A percentile compares a stretch with the other conserved stretches of the same genome.
Evolutionary conservation across 441 rosid species (phyloP).

Genomic region (Arabidopsis hybrid): DNA sequence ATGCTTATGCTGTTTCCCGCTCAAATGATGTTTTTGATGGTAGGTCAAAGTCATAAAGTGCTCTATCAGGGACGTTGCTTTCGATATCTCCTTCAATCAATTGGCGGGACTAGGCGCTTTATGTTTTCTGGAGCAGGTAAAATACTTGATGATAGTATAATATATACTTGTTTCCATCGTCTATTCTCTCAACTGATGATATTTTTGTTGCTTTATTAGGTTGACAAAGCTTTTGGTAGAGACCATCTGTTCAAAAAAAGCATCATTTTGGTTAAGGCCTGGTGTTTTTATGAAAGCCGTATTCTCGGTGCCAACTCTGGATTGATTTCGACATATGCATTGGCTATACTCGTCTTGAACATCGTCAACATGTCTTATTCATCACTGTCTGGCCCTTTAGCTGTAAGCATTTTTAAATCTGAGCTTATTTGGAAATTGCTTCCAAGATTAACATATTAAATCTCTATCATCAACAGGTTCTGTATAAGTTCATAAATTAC

Average conservation of each 20-base stretch:
- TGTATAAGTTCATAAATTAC: slow-evolving; percentile 78
- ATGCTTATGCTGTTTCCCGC: slow-evolving; percentile 10
- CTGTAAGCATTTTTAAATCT: slow-evolving; percentile 53
- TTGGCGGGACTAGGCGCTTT: slow-evolving; percentile 58
- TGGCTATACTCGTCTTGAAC: slow-evolving; percentile 76
- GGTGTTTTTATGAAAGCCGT: slow-evolving; percentile 97
- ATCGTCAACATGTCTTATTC: slow-evolving; percentile 77
- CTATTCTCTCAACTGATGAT: not conserved
- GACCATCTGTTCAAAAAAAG: slow-evolving; percentile 90
- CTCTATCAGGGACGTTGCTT: slow-evolving; percentile 54
- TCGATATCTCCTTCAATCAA: slow-evolving; percentile 76
- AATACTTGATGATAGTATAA: not conserved
- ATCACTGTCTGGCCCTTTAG: slow-evolving; percentile 74
- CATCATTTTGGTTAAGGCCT: slow-evolving; percentile 79
- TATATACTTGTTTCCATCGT: not conserved
- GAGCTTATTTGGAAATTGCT: slow-evolving; percentile 23
- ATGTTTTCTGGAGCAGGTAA: slow-evolving; percentile 68
- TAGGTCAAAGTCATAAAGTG: slow-evolving; percentile 71
- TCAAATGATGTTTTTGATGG: slow-evolving; percentile 31
- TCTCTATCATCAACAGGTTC: slow-evolving; percentile 60
- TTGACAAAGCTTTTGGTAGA: slow-evolving; percentile 70
- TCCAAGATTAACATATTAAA: slow-evolving; percentile 22
- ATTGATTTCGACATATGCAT: slow-evolving; percentile 86
- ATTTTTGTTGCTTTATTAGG: slow-evolving; percentile 52
- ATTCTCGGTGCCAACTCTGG: slow-evolving; percentile 91